Percentiles rank a stretch among this genome's conserved stretches.
These are phyloP conservation scores for Magnolia sinica DNA, from an alignment of 164 flowering plant species.

Conservation along the genomic window DNA sequence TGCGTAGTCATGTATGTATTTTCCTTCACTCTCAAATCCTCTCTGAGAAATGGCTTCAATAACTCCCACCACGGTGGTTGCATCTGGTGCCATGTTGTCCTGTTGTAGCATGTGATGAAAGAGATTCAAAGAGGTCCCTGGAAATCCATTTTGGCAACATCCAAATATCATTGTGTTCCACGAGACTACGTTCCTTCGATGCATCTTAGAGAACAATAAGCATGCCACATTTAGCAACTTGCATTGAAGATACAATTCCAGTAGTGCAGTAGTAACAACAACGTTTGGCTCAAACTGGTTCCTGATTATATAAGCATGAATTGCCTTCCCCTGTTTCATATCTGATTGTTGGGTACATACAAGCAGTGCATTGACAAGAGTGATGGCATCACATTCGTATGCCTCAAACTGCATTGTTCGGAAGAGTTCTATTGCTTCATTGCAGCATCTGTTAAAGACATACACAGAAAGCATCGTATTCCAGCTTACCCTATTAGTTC, in stretches of 20 bases:
- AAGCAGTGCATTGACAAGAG: conserved; percentile 6
- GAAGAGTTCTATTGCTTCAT: conserved; percentile 4
- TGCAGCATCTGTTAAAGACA: background rate
- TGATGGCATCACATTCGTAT: conserved; percentile 4
- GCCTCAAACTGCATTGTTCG: background rate
- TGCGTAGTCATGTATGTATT: conserved; percentile 11
- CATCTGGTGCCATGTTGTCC: conserved; percentile 8
- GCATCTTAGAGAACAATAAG: conserved; percentile 7
- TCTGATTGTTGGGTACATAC: conserved; percentile 2
- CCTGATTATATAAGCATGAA: conserved; percentile 12
- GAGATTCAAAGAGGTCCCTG: conserved; percentile 13
- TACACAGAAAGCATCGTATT: conserved; percentile 12
- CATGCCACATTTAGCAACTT: conserved; percentile 2
- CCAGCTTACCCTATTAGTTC: background rate
- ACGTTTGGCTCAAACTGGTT: conserved; percentile 5
- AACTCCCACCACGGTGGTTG: conserved; percentile 11
- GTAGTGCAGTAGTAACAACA: conserved; percentile 2
- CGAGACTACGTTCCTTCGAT: conserved; percentile 1
- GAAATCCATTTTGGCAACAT: conserved; percentile 14
- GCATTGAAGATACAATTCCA: conserved; percentile 9
- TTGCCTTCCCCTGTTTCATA: conserved; percentile 7
- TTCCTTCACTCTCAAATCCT: conserved; percentile 11
- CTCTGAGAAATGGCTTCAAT: conserved; percentile 10
- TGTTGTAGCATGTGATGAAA: conserved; percentile 12
- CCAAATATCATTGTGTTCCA: conserved; percentile 18